phyloP scores from a whole-genome alignment of 1,284 basidiomycete genomes.

The Heliocybe sulcata region DNA sequence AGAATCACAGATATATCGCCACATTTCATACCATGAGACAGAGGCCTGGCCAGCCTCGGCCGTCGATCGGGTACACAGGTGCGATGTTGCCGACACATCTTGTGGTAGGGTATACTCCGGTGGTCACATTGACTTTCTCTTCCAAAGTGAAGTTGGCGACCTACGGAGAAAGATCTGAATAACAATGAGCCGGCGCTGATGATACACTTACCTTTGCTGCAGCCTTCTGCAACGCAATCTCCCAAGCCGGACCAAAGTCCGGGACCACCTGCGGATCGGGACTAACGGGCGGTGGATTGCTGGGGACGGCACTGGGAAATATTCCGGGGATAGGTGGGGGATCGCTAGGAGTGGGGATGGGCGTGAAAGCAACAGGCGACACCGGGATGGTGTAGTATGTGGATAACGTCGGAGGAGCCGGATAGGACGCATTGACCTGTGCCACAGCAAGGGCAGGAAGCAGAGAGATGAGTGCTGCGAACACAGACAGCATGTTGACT shows the following conservation, averaged over 20 bases:
- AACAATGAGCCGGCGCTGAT: neutral
- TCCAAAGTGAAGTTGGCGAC: slow-evolving; percentile 27
- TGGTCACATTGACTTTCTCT: slow-evolving; percentile 31
- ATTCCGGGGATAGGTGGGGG: neutral
- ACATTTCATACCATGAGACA: neutral
- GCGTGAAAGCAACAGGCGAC: slow-evolving; percentile 6
- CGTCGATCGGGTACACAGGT: slow-evolving; percentile 10
- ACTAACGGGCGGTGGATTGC: neutral
- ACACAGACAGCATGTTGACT: neutral
- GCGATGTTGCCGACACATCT: slow-evolving; percentile 39
- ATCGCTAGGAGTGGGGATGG: neutral
- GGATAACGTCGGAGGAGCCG: neutral
- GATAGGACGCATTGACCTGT: neutral
- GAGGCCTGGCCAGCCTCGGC: neutral
- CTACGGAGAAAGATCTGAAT: slow-evolving; percentile 9
- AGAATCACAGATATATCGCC: neutral
- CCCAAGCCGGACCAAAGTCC: slow-evolving; percentile 37
- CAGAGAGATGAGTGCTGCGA: neutral
- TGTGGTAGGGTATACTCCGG: slow-evolving; percentile 34
- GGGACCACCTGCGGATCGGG: slow-evolving; percentile 21
- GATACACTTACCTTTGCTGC: slow-evolving; percentile 18
- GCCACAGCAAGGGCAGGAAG: neutral
- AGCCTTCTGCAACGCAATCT: slow-evolving; percentile 28
- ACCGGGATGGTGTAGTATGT: slow-evolving; percentile 1
- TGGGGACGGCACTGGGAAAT: neutral